Evolutionary conservation across 2,329 filamentous ascomycete species (phyloP), one percentile per base, ranked within the genome.

Genomic region (Herpotrichia juniperi): DNA sequence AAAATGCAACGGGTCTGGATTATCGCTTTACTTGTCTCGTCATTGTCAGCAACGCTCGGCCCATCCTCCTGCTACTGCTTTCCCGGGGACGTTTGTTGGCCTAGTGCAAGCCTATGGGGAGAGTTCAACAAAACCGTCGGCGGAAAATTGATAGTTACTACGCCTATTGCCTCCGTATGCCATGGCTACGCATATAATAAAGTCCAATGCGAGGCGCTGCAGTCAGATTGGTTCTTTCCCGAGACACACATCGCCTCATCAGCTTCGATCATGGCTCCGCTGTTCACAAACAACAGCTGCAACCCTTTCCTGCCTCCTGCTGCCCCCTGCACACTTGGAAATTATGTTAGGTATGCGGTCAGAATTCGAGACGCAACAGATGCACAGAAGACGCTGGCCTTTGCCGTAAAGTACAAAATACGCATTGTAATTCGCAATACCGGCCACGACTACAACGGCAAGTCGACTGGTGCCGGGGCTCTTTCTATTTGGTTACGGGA

Each of bases 341-440:
- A 63, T 4, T 67, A 62, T 43, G 51, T 67, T 2, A 52, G 57
- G 14, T 69, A 66, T 40, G 59, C 63, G 10, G 58, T 72, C 10
- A 66, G 67, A 12, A 56, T 64, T 22, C 42, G 44, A 12, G 69
- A 61, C 6, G 64, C 69, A n/a, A 67, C 67, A 1, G 66, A 72
- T n/a, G 21, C 9, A 4, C 34, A 19, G 34, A 19, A 11, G 10
- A 16, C 34, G 8, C 10, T 39, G 8, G 10, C 17, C 8, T 59
- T 59, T 30, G 57, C 48, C 8, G 17, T 17, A 7, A 28, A 44
- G 12, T 14, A 42, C 26, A 58, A 59, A 16, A 53, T 59, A 17
- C 54, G 54, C n/a, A 39, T 59, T 1, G 40, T 53, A 8, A 39
- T 39, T 8, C 10, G 22, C 19, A 48, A 43, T n/a, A 30, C 37